These are phyloP conservation scores for Kwoniella sp. DNA, from an alignment of 768 basidiomycete genomes.

Conservation along the genomic window DNA sequence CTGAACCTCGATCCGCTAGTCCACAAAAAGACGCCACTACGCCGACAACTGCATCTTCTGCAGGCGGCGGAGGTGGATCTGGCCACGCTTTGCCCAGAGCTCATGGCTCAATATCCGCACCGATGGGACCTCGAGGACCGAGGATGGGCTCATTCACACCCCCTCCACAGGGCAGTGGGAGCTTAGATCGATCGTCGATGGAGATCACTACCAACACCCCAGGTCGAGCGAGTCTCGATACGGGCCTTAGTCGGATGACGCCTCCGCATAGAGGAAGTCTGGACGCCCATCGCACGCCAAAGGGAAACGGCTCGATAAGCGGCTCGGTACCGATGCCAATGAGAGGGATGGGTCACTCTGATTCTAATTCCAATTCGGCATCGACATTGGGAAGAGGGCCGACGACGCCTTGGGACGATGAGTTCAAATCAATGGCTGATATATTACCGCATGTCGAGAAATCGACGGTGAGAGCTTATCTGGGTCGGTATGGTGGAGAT, in stretches of 20 bases:
- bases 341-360: neutral
- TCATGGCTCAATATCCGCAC: slow-evolving; percentile 20
- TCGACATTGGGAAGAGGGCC: neutral
- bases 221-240: slow-evolving; percentile 37
- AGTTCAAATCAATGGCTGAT: slow-evolving; percentile 42
- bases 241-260: slow-evolving; percentile 24
- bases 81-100: slow-evolving; percentile 15
- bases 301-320: neutral
- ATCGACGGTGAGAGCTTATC: slow-evolving; percentile 38
- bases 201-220: neutral
- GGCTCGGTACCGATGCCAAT: slow-evolving; percentile 3
- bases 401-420: slow-evolving; percentile 28
- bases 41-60: neutral
- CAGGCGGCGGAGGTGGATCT: neutral
- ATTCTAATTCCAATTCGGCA: slow-evolving; percentile 4
- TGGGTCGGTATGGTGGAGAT: slow-evolving; percentile 37
- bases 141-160: slow-evolving; percentile 35
- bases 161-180: slow-evolving; percentile 11
- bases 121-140: slow-evolving; percentile 41
- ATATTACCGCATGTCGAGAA: slow-evolving; percentile 46
- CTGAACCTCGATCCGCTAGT: slow-evolving; percentile 26
- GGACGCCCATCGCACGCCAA: slow-evolving; percentile 4
- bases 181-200: neutral
- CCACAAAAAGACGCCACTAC: slow-evolving; percentile 11
- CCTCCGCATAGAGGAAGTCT: neutral